Evolutionary conservation across 768 basidiomycete genomes (phyloP).

Genomic region (Phlebiopsis flavidoalba): DNA sequence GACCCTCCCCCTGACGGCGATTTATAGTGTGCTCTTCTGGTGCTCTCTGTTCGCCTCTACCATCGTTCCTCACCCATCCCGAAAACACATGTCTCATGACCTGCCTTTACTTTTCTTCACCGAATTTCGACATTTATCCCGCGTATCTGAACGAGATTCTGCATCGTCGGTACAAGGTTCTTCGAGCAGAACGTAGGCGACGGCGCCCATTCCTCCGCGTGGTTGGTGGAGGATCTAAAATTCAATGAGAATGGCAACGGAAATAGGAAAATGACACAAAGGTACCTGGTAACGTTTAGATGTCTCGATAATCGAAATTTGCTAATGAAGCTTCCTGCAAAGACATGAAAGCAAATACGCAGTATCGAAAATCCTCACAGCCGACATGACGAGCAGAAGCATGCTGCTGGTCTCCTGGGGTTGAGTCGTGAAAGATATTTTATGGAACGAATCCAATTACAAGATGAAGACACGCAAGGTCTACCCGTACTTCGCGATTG

Average conservation of each 20-base stretch:
- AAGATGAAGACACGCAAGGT: slow-evolving; percentile 1
- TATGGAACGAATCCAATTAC: slow-evolving; percentile 13
- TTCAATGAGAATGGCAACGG: neutral
- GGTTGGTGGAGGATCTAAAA: slow-evolving; percentile 5
- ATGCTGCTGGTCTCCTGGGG: neutral
- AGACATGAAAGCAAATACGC: slow-evolving; percentile 12
- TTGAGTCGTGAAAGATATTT: slow-evolving; percentile 16
- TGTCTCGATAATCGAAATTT: neutral
- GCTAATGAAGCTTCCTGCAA: neutral
- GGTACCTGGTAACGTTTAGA: neutral
- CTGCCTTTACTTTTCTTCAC: neutral
- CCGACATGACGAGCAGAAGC: slow-evolving; percentile 14
- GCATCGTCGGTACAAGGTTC: slow-evolving; percentile 4
- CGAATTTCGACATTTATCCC: neutral
- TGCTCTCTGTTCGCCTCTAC: too few relatives aligned
- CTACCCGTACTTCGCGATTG: slow-evolving; percentile 18
- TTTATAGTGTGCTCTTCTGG: too few relatives aligned
- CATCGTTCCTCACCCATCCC: too few relatives aligned
- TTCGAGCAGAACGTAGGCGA: slow-evolving; percentile 9
- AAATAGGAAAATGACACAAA: neutral
- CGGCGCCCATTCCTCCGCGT: slow-evolving; percentile 6
- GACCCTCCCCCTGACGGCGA: too few relatives aligned
- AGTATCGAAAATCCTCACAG: slow-evolving; percentile 20
- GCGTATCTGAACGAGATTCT: neutral
- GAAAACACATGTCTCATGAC: neutral